A percentile compares a stretch with the other conserved stretches of the same genome.
Evolutionary conservation across 208 protist species (phyloP).

Genomic region (Leishmania aethiopica): DNA sequence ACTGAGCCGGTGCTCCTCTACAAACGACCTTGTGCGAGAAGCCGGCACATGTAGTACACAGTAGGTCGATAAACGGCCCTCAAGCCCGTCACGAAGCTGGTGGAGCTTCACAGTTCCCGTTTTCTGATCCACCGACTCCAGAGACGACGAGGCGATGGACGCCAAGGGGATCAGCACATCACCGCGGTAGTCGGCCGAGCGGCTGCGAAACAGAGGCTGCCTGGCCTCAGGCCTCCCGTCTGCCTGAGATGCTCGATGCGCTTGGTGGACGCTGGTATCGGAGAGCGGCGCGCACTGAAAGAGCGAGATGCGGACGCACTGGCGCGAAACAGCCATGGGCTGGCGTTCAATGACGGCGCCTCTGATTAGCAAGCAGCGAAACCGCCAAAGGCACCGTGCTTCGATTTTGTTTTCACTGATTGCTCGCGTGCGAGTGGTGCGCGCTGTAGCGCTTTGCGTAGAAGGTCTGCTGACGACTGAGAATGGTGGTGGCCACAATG

Average conservation of each 20-base stretch:
- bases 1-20: slow-evolving; percentile 10
- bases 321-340: slow-evolving; percentile 4
- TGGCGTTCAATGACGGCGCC: not conserved
- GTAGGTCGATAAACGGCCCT: slow-evolving; percentile 49
- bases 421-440: not conserved
- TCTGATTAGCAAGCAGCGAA: not conserved
- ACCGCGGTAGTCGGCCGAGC: slow-evolving; percentile 26
- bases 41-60: slow-evolving; percentile 43
- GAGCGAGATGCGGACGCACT: slow-evolving; percentile 20
- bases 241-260: not conserved
- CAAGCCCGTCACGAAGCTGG: slow-evolving; percentile 32
- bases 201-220: slow-evolving; percentile 18
- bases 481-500: not conserved
- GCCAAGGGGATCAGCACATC: slow-evolving; percentile 28
- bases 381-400: not conserved
- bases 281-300: slow-evolving; percentile 7
- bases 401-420: not conserved
- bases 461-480: not conserved
- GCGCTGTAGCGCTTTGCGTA: not conserved
- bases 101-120: not conserved
- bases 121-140: not conserved
- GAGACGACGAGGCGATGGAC: not conserved
- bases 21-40: not conserved
- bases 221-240: not conserved
- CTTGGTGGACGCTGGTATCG: not conserved